These are phyloP conservation scores for Cercospora sesami DNA, from an alignment of 2,329 filamentous ascomycete species.

Conservation along the genomic window DNA sequence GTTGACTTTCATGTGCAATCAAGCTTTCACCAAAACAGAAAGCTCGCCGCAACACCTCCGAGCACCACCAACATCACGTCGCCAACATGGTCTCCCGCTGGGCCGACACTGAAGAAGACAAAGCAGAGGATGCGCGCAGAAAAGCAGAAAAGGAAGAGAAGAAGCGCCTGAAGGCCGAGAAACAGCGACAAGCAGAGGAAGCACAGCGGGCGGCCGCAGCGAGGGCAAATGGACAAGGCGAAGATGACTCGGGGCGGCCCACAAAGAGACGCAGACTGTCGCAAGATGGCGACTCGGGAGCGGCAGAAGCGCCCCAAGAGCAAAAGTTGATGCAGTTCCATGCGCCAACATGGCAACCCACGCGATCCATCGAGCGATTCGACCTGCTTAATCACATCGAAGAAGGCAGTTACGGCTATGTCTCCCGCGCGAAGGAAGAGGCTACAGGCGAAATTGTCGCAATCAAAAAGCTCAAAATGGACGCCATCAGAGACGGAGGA, in stretches of 20 bases:
- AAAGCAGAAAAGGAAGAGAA: constrained; percentile 87
- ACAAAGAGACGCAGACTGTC: constrained; percentile 64
- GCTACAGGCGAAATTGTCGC: constrained; percentile 79
- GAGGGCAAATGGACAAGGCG: constrained; percentile 30
- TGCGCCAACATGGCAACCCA: constrained; percentile 65
- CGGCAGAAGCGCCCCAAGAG: constrained; percentile 40
- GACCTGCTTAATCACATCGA: constrained; percentile 95
- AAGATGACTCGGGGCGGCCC: constrained; percentile 43
- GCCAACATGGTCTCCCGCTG: constrained; percentile 66
- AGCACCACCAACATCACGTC: constrained; percentile 6
- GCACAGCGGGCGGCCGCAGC: constrained; percentile 39
- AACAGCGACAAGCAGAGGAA: constrained; percentile 67
- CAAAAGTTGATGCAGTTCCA: constrained; percentile 71
- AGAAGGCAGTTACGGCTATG: constrained; percentile 94
- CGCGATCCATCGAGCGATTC: constrained; percentile 80
- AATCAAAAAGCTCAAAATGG: constrained; percentile 90
- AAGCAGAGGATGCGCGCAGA: constrained; percentile 67
- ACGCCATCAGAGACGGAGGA: constrained; percentile 69
- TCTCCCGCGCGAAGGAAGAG: constrained; percentile 76
- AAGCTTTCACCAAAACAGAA: constrained; percentile 2
- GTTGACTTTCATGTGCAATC: constrained; percentile 8
- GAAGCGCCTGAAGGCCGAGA: constrained; percentile 78
- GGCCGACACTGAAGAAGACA: constrained; percentile 82
- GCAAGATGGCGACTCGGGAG: constrained; percentile 44
- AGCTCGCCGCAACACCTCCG: constrained; percentile 11